Base-by-base conservation (phyloP, 495 filamentous ascomycete genomes). In the Penicillium psychrofluorescens region DNA sequence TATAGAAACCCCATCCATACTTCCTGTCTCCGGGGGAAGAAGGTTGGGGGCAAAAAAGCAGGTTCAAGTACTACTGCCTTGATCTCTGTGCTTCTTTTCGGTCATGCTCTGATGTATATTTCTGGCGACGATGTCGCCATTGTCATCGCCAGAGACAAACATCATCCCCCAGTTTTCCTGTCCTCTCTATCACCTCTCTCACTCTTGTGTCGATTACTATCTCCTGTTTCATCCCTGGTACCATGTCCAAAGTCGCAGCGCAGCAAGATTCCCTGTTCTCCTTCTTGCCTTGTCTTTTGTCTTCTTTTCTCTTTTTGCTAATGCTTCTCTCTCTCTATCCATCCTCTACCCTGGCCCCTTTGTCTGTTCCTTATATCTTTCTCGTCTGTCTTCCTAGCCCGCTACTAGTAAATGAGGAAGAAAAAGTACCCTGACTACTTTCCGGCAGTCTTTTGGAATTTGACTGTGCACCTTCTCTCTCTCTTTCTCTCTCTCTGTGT, bases 181-280 rank as follows among this genome's bases (percentile, higher is more conserved):
- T 29, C 45, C 51, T 63, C 53, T 50, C 48, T 55, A 46, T 56
- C 43, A 61, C 52, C 54, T 61, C 54, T 58, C 51, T 51, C 22
- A 4, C 22, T 22, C 22, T 22, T 22, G 22, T 22, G 22, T 22
- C 22, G 22, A 22, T 22, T 22, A 22, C 22, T 22, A 22, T 22
- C 40, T 38, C 36, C 38, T 50, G 43, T 47, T 46, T 60, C 46
- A 49, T 59, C 59, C 49, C 53, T 66, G 54, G 60, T 57, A 59
- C 55, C 59, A 61, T 61, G 61, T 62, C 62, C 54, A 64, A 64
- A 67, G 58, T 68, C 60, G 55, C 64, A 66, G 56, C 61, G 61
- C 64, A 64, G 61, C 63, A 64, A 64, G 62, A 67, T 64, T 63
- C 59, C 57, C 63, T 67, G 59, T 56, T 62, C 59, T 53, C 58